Percentiles rank a stretch among this genome's conserved stretches.
phyloP scores from a whole-genome alignment of 2,329 filamentous ascomycete genomes.

The Diaporthe citri region DNA sequence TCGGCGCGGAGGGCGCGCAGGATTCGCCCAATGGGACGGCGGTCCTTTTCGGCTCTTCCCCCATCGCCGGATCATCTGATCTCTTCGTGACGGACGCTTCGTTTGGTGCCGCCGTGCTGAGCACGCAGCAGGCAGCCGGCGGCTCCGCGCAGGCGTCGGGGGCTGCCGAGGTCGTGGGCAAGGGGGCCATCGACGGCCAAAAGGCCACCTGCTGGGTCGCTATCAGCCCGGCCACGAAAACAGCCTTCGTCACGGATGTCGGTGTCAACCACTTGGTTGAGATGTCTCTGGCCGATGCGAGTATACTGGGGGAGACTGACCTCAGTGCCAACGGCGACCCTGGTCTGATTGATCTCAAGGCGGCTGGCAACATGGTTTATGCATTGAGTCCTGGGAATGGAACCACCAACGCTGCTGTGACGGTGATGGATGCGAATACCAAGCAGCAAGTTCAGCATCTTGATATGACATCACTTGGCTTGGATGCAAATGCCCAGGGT shows the following conservation, averaged over 20 bases:
- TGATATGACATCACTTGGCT: slow-evolving; percentile 44
- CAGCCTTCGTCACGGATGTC: slow-evolving; percentile 71
- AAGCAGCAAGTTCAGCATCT: slow-evolving; percentile 51
- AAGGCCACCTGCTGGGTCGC: slow-evolving; percentile 70
- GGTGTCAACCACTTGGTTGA: slow-evolving; percentile 66
- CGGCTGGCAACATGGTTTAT: slow-evolving; percentile 68
- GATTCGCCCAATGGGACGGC: slow-evolving; percentile 67
- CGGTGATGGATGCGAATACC: slow-evolving; percentile 52
- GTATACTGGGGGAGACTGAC: slow-evolving; percentile 58
- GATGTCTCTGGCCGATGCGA: slow-evolving; percentile 64
- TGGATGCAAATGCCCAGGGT: slow-evolving; percentile 47
- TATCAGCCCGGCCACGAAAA: slow-evolving; percentile 60
- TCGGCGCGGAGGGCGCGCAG: slow-evolving; percentile 47
- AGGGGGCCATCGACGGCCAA: slow-evolving; percentile 62
- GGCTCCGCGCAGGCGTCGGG: background rate
- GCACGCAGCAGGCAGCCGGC: slow-evolving; percentile 45
- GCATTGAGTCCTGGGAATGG: slow-evolving; percentile 67
- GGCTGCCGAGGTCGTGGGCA: slow-evolving; percentile 57
- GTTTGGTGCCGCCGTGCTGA: slow-evolving; percentile 66
- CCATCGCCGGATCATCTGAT: slow-evolving; percentile 57
- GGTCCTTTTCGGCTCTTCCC: slow-evolving; percentile 65
- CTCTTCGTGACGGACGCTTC: slow-evolving; percentile 70
- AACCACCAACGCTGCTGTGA: slow-evolving; percentile 51
- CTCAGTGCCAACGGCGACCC: slow-evolving; percentile 59
- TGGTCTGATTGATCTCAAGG: slow-evolving; percentile 67